phyloP scores from a whole-genome alignment of 306 rosid species.

The Fragaria nilgerrensis region DNA sequence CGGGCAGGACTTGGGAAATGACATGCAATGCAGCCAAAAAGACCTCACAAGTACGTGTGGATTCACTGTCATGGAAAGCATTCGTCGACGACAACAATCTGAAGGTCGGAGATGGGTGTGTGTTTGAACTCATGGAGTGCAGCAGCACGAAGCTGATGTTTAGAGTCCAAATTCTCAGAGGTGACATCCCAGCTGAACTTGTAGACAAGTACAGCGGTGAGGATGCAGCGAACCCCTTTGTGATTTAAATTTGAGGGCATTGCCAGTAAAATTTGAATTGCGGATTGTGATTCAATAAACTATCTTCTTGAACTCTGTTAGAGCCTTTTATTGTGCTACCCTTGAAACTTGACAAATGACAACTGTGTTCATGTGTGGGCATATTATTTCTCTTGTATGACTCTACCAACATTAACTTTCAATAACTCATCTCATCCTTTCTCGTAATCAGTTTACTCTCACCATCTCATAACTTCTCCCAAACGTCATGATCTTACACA shows the following conservation, averaged over 20 bases:
- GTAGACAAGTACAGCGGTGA: slow-evolving; percentile 24
- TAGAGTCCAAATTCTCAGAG: slow-evolving; percentile 65
- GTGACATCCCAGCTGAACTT: slow-evolving; percentile 47
- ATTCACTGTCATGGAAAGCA: slow-evolving; percentile 29
- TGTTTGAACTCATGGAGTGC: slow-evolving; percentile 50
- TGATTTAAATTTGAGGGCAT: slow-evolving; percentile 29
- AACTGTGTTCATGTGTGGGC: not conserved
- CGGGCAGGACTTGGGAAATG: slow-evolving; percentile 44
- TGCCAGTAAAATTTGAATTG: not conserved
- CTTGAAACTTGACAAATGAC: not conserved
- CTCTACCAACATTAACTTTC: too few species aligned
- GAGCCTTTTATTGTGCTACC: not conserved
- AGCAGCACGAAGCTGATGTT: slow-evolving; percentile 29
- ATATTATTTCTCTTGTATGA: too few species aligned
- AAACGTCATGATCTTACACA: too few species aligned
- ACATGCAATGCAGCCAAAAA: slow-evolving; percentile 20
- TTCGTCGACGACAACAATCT: slow-evolving; percentile 48
- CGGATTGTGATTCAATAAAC: not conserved
- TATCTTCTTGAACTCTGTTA: not conserved
- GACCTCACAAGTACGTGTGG: slow-evolving; percentile 6
- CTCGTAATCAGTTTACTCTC: too few species aligned
- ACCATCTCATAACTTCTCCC: too few species aligned
- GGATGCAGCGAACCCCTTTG: slow-evolving; percentile 26
- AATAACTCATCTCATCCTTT: too few species aligned
- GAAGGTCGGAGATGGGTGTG: slow-evolving; percentile 55